Base-by-base conservation (phyloP, 164 flowering plant genomes). In the Kalanchoe fedtschenkoi region DNA sequence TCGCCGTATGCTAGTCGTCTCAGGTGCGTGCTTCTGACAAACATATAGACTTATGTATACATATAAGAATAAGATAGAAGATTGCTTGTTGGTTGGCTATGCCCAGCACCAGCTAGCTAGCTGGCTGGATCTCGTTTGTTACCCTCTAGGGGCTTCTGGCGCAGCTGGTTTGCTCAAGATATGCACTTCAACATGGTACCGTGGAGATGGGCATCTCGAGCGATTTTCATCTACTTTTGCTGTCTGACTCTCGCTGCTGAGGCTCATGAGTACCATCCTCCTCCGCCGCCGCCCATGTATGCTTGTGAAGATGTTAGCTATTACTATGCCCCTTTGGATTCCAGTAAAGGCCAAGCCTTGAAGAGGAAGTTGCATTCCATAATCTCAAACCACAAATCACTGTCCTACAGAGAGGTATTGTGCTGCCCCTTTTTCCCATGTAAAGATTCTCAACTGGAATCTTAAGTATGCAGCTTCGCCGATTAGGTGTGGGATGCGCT, bases 401-500 rank as follows among this genome's bases (percentile, higher is more conserved):
- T 51, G 56, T 37, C 39, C 39, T 37, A 37, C 39, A 11, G 11
- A 8, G 39, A 37, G 39, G 39, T 37, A 15, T 15, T 37, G 11
- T 37, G 39, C 39, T 37, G 11, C 39, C 11, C 39, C 39, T 37
- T 37, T n/a, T n/a, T n/a, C n/a, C n/a, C n/a, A n/a, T n/a, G n/a
- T n/a, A n/a, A n/a, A n/a, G 46, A 15, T 5, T 43, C 19, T 43
- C 22, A 43, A 13, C 28, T 21, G 29, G 26, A 47, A 26, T 51
- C 6, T 51, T 26, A 26, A 51, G 32, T 16, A 21, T 1, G 16
- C 35, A 26, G 8, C 11, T 44, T 5, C 11, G 33, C 1, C 22
- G 56, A 56, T 41, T 69, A 79, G 83, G 86, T 82, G 15, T 82
- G 86, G 86, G 69, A 80, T 62, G 83, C 86, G 30, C 74, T 79